A percentile compares a stretch with the other conserved stretches of the same genome.
phyloP scores from a whole-genome alignment of 176 grass and related monocot genomes.

The Carex kokanica region DNA sequence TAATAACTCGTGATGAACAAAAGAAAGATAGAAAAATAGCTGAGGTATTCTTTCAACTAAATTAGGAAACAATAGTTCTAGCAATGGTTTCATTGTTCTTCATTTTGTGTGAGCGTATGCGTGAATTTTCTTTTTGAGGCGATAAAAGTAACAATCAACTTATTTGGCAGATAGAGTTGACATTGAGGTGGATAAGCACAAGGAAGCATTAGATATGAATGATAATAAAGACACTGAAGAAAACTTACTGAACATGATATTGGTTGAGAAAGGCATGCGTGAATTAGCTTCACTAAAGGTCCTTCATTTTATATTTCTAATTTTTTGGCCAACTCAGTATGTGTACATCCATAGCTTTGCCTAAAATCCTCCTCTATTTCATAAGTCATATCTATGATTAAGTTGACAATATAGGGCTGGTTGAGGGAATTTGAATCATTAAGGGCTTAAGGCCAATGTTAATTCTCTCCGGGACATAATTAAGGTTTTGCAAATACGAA shows the following conservation, averaged over 20 bases:
- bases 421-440: conserved; percentile 9
- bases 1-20: not conserved
- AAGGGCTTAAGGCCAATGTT: conserved; percentile 13
- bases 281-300: conserved; percentile 98
- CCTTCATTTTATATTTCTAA: conserved; percentile 23
- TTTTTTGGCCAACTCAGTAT: conserved; percentile 16
- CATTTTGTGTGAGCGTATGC: conserved; percentile 18
- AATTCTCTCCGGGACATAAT: not conserved
- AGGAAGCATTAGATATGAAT: conserved; percentile 38
- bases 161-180: conserved; percentile 57
- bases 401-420: not conserved
- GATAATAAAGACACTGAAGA: conserved; percentile 50
- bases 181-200: conserved; percentile 48
- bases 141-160: not conserved
- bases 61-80: conserved; percentile 8
- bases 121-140: not conserved
- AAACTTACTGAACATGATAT: conserved; percentile 79
- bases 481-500: not conserved
- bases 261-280: conserved; percentile 91
- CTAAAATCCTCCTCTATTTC: not conserved
- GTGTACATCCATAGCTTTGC: not conserved
- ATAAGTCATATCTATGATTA: not conserved
- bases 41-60: conserved; percentile 19
- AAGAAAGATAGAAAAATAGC: not conserved
- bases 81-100: not conserved